Evolutionary conservation across 2,329 filamentous ascomycete species (phyloP).

Genomic region (Aspergillus sp.): DNA sequence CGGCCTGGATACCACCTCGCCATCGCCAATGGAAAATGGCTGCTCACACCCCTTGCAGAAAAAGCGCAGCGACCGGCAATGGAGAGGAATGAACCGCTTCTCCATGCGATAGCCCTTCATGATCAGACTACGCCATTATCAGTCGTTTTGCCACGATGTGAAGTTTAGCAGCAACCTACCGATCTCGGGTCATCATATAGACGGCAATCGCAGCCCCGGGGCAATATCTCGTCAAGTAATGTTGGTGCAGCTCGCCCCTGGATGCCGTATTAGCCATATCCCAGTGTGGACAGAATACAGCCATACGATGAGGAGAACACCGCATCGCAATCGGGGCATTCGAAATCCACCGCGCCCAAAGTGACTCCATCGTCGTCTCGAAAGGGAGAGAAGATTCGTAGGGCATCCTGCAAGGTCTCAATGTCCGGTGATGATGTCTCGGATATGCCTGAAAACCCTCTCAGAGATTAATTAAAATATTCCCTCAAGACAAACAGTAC

Average conservation of each 20-base stretch:
- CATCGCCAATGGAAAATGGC: conserved; percentile 14
- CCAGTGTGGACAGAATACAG: background rate
- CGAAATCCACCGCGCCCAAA: conserved; percentile 12
- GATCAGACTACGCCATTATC: conserved; percentile 14
- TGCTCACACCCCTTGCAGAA: conserved; percentile 18
- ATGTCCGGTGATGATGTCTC: conserved; percentile 10
- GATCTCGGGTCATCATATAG: conserved; percentile 24
- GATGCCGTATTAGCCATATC: conserved; percentile 1
- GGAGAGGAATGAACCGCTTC: conserved; percentile 16
- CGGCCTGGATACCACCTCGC: conserved; percentile 9
- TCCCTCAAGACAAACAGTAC: no score
- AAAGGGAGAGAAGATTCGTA: conserved; percentile 20
- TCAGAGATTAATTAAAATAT: no score
- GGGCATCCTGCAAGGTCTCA: conserved; percentile 16
- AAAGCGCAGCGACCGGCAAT: conserved; percentile 18
- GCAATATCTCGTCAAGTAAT: conserved; percentile 21
- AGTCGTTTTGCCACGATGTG: background rate
- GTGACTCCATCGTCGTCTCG: conserved; percentile 15
- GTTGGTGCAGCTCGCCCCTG: conserved; percentile 18
- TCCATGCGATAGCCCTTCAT: conserved; percentile 24
- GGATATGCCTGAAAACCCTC: no score
- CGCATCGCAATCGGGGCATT: conserved; percentile 22
- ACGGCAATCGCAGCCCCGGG: conserved; percentile 19
- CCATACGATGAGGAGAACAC: conserved; percentile 21
- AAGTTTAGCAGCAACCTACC: no score